Evolutionary conservation across 805 yeast species (phyloP).

Genomic region (Hanseniaspora thailandica): DNA sequence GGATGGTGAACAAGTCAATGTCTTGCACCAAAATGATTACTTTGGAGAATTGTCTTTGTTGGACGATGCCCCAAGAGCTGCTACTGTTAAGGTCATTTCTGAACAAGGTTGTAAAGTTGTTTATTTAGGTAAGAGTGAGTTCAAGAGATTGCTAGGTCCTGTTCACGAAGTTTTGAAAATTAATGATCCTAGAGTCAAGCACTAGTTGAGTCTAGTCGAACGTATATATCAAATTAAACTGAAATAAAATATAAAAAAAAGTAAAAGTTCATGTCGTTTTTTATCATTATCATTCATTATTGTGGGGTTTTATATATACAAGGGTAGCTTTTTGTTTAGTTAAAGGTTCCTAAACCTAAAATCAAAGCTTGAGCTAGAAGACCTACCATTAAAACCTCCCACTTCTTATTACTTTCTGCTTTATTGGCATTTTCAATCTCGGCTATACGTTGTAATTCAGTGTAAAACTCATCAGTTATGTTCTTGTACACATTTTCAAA

Average conservation of each 20-base stretch:
- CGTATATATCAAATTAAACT: not conserved
- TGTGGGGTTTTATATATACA: too few relatives aligned
- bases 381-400: slow-evolving; percentile 11
- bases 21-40: slow-evolving; percentile 70
- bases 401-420: not conserved
- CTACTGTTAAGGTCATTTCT: slow-evolving; percentile 65
- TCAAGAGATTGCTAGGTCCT: slow-evolving; percentile 87
- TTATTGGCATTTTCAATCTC: not conserved
- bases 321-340: not conserved
- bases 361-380: slow-evolving; percentile 6
- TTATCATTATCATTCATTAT: too few relatives aligned
- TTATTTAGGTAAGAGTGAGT: slow-evolving; percentile 83
- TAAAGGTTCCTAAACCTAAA: slow-evolving; percentile 11
- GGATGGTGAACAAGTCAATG: slow-evolving; percentile 37
- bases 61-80: slow-evolving; percentile 86
- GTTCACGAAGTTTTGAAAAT: slow-evolving; percentile 78
- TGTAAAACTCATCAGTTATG: slow-evolving; percentile 11
- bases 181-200: slow-evolving; percentile 60
- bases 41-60: slow-evolving; percentile 93
- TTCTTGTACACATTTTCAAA: not conserved
- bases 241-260: not conserved
- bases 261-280: not conserved
- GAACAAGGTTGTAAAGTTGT: slow-evolving; percentile 65
- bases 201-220: not conserved
- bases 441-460: slow-evolving; percentile 2